Base-by-base conservation (phyloP, 2,329 filamentous ascomycete species). In the Fonsecaea pugnacius region DNA sequence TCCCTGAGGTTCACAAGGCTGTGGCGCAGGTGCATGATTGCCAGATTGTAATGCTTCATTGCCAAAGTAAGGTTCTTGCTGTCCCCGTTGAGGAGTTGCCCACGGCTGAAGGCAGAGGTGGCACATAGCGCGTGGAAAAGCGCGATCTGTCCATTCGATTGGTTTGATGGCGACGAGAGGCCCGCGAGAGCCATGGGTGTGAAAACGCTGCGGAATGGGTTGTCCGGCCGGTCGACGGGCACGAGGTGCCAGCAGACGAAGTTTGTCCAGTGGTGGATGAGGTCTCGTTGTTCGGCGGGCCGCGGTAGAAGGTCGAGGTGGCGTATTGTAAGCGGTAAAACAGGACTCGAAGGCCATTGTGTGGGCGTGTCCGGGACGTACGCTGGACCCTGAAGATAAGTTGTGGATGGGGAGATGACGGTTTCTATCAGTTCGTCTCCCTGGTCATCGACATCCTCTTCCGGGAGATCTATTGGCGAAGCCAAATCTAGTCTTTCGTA, bases 1-100 rank as follows among this genome's bases (percentile, higher is more conserved):
- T 56, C 54, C 36, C 58, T 64, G 46, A 73, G 66, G 77, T 18
- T 73, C 79, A 7, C 78, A 74, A 5, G 73, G 78, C 35, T 74
- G 32, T 69, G 64, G 9, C 73, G 68, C 21, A 74, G 60, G 59
- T 74, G 72, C 35, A 69, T 69, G 53, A 74, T 67, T 12, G 72
- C 72, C 10, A 71, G 68, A 18, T 74, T 71, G 46, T 74, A 73
- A 57, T 74, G 73, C 32, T 70, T 67, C 62, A 71, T 69, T 3
- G 73, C 73, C 6, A 73, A 56, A 2, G 73, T 73, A 16, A 73
- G 71, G 51, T 70, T 70, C 32, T 61, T 66, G 4, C 57, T 14
- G 57, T 74, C 69, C 24, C 40, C 48, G 2, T 70, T 65, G 27
- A 71, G 69, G 16, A 74, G 69, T 27, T 73, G 72, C 30, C 64